Percentiles rank a stretch among this genome's conserved stretches.
phyloP scores from a whole-genome alignment of 148 eudicot species.

The Suaeda aralocaspica region DNA sequence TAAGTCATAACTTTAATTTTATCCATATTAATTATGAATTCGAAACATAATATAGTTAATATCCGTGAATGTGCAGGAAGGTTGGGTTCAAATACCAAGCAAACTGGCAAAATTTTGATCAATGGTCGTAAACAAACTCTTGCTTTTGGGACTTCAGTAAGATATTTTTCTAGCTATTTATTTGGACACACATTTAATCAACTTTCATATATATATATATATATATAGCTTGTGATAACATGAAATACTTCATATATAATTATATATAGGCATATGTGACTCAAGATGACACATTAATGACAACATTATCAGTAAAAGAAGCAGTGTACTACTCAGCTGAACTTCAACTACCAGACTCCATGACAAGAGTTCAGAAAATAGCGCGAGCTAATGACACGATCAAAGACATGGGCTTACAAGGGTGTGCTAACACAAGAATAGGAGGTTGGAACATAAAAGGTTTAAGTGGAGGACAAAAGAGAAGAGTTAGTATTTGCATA shows the following conservation, averaged over 20 bases:
- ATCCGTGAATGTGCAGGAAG: constrained; percentile 36
- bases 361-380: constrained; percentile 46
- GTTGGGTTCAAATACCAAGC: constrained; percentile 31
- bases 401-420: constrained; percentile 70
- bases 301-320: constrained; percentile 63
- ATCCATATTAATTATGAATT: too few species aligned
- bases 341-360: constrained; percentile 55
- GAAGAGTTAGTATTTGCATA: constrained; percentile 76
- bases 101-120: constrained; percentile 40
- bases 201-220: too few species aligned
- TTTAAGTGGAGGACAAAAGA: constrained; percentile 77
- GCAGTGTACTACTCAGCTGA: constrained; percentile 68
- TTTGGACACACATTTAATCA: too few species aligned
- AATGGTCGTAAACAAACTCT: constrained; percentile 42
- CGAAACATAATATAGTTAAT: too few species aligned
- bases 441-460: constrained; percentile 72
- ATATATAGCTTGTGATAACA: too few species aligned
- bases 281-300: constrained; percentile 59
- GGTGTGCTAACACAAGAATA: constrained; percentile 50
- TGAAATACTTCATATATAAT: too few species aligned
- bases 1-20: too few species aligned
- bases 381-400: constrained; percentile 51
- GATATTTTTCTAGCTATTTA: too few species aligned
- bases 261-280: constrained; percentile 78
- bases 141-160: constrained; percentile 49